Percentiles rank a stretch among this genome's conserved stretches.
Conservation (phyloP, 129 eudicot genomes). For the Heracleum sosnowskyi region DNA sequence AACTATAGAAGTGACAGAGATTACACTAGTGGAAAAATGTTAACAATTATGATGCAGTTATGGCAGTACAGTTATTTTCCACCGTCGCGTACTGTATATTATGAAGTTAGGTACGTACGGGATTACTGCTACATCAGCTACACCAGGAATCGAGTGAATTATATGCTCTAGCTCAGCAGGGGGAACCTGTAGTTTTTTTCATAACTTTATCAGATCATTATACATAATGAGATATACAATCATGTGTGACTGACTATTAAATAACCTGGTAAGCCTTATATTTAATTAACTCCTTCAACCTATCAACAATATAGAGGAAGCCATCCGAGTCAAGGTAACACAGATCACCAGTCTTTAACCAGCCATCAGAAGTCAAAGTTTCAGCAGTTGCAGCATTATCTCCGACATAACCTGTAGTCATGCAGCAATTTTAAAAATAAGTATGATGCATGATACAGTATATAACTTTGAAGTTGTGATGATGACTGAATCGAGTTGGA, state of each 20-base stretch:
- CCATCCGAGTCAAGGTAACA: conserved; percentile 84
- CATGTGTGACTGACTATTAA: background rate
- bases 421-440: background rate
- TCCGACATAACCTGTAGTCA: conserved; percentile 64
- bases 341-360: conserved; percentile 94
- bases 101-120: conserved; percentile 43
- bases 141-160: conserved; percentile 63
- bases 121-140: conserved; percentile 89
- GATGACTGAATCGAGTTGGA: background rate
- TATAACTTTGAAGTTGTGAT: background rate
- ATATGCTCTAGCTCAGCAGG: conserved; percentile 88
- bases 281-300: conserved; percentile 82
- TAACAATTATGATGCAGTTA: background rate
- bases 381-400: conserved; percentile 69
- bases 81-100: background rate
- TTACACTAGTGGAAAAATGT: background rate
- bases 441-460: background rate
- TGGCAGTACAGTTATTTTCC: background rate
- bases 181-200: conserved; percentile 56
- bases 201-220: conserved; percentile 8
- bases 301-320: conserved; percentile 66
- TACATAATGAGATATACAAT: background rate
- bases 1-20: background rate
- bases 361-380: conserved; percentile 72
- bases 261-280: conserved; percentile 85